These are phyloP conservation scores for Elymus sibiricus DNA, from an alignment of 176 grass and related monocot species.

Conservation along the genomic window DNA sequence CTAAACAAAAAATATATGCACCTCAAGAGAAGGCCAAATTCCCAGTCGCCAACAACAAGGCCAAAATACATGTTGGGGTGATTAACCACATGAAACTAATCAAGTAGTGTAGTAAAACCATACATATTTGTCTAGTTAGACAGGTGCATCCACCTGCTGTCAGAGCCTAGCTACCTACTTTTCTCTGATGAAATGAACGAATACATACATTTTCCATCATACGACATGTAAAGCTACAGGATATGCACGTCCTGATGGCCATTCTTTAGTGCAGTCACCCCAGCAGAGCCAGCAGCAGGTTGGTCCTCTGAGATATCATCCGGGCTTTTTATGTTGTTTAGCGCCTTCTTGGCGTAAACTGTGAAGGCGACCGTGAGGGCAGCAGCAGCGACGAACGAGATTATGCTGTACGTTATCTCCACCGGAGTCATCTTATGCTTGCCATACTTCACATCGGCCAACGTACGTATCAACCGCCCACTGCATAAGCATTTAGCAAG, in stretches of 20 bases:
- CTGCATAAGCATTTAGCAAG: constrained; percentile 46
- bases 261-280: constrained; percentile 22
- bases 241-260: neutral
- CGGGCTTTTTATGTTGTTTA: constrained; percentile 45
- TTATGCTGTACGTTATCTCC: constrained; percentile 80
- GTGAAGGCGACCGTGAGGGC: constrained; percentile 69
- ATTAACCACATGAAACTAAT: neutral
- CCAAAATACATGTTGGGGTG: neutral
- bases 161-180: neutral
- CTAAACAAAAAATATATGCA: neutral
- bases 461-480: constrained; percentile 72
- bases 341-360: constrained; percentile 80
- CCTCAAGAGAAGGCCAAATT: neutral
- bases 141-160: neutral
- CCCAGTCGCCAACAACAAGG: neutral
- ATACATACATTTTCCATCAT: constrained; percentile 21
- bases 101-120: neutral
- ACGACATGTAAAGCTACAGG: constrained; percentile 23
- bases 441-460: constrained; percentile 85
- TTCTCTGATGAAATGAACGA: neutral
- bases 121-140: neutral
- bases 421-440: constrained; percentile 81
- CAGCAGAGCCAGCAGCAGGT: neutral
- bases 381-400: constrained; percentile 67
- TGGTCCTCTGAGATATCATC: constrained; percentile 16